phyloP scores from a whole-genome alignment of 1,284 basidiomycete species.

The Cutaneotrichosporon sp. region DNA sequence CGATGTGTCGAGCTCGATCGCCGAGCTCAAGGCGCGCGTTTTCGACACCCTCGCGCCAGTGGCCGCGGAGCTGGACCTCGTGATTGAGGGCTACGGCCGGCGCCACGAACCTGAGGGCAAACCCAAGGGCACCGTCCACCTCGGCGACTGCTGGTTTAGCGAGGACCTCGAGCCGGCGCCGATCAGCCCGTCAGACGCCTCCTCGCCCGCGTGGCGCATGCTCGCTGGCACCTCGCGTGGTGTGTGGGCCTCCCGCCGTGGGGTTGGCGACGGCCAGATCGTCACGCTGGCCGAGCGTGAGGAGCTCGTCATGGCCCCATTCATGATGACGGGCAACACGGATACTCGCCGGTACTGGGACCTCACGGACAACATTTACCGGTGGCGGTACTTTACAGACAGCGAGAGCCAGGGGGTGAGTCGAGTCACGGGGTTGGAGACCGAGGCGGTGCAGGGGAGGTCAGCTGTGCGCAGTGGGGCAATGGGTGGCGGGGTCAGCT shows the following conservation, averaged over 20 bases:
- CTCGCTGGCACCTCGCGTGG: constrained; percentile 51
- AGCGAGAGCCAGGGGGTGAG: constrained; percentile 19
- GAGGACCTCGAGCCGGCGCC: constrained; percentile 50
- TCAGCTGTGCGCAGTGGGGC: no score
- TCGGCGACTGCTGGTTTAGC: constrained; percentile 43
- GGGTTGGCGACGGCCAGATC: constrained; percentile 40
- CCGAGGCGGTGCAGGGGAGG: no score
- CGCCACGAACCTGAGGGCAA: constrained; percentile 10
- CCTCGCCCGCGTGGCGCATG: constrained; percentile 47
- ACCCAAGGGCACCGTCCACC: constrained; percentile 14
- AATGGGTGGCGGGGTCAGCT: neutral
- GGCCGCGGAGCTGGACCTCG: constrained; percentile 38
- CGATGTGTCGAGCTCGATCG: constrained; percentile 51
- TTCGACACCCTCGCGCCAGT: constrained; percentile 45
- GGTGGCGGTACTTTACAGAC: constrained; percentile 31
- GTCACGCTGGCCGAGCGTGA: constrained; percentile 36
- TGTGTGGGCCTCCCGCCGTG: constrained; percentile 28
- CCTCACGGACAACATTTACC: constrained; percentile 47
- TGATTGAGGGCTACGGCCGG: constrained; percentile 26
- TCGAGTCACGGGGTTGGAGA: neutral
- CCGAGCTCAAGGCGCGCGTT: constrained; percentile 37
- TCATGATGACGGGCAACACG: constrained; percentile 31
- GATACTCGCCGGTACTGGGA: constrained; percentile 52
- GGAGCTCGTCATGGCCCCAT: constrained; percentile 45
- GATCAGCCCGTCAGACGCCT: constrained; percentile 38